Percentiles rank a stretch among this genome's conserved stretches.
These are phyloP conservation scores for Penicillium mononematosum DNA, from an alignment of 495 filamentous ascomycete species.

Conservation along the genomic window DNA sequence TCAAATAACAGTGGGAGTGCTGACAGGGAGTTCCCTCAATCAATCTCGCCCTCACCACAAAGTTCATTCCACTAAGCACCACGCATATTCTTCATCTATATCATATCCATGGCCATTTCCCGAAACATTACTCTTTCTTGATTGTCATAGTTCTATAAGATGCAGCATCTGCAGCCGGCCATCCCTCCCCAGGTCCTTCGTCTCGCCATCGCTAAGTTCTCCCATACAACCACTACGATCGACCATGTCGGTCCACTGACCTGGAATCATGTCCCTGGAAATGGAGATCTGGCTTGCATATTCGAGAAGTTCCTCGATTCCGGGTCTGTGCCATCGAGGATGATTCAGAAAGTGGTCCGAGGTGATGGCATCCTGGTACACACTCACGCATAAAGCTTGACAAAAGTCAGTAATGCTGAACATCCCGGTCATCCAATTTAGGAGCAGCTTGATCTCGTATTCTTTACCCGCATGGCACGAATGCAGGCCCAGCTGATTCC, in stretches of 20 bases:
- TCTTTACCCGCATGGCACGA: conserved; percentile 23
- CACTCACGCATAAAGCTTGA: background rate
- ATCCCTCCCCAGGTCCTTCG: conserved; percentile 22
- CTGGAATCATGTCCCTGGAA: conserved; percentile 42
- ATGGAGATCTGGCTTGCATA: conserved; percentile 31
- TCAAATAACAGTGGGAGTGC: background rate
- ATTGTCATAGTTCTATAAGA: background rate
- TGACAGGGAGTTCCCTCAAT: background rate
- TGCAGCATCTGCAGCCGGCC: conserved; percentile 1
- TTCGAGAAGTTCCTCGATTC: conserved; percentile 27
- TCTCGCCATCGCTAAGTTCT: conserved; percentile 43
- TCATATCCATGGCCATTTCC: background rate
- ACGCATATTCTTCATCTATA: background rate
- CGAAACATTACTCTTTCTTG: too few species aligned
- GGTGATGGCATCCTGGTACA: conserved; percentile 33
- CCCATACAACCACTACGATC: conserved; percentile 36
- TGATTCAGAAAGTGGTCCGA: conserved; percentile 31
- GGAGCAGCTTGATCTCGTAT: conserved; percentile 40
- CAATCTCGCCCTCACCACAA: background rate
- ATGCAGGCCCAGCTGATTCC: conserved; percentile 13
- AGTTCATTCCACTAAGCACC: background rate
- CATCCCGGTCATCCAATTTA: conserved; percentile 7
- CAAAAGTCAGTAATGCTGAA: conserved; percentile 2
- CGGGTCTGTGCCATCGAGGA: background rate
- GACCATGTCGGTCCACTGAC: conserved; percentile 34